phyloP scores from a whole-genome alignment of 306 rosid species.

The Pterocarpus macrocarpus region DNA sequence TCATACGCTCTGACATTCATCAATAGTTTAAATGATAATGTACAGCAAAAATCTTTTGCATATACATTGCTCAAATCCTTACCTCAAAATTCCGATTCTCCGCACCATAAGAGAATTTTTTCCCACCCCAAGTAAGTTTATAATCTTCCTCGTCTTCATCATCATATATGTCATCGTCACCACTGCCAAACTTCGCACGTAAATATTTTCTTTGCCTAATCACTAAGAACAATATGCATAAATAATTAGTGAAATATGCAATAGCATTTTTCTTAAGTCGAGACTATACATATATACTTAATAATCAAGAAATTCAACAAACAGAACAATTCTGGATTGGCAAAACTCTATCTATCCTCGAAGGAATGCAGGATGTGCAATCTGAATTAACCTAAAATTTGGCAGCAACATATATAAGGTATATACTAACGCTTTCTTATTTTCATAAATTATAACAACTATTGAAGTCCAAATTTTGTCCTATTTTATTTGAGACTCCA shows the following conservation, averaged over 20 bases:
- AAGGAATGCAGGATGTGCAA: too few species aligned
- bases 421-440: too few species aligned
- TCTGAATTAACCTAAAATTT: too few species aligned
- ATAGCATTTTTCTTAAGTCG: not conserved
- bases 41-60: not conserved
- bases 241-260: slow-evolving; percentile 34
- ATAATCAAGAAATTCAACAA: slow-evolving; percentile 30
- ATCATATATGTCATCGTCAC: slow-evolving; percentile 65
- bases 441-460: too few species aligned
- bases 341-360: too few species aligned
- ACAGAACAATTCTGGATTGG: not conserved
- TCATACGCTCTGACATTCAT: not conserved
- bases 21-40: not conserved
- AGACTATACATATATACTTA: not conserved
- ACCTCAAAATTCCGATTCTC: slow-evolving; percentile 90
- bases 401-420: too few species aligned
- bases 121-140: slow-evolving; percentile 56
- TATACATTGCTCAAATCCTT: slow-evolving; percentile 38
- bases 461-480: too few species aligned
- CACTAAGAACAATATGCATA: slow-evolving; percentile 55
- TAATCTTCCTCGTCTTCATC: slow-evolving; percentile 61
- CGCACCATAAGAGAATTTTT: slow-evolving; percentile 61
- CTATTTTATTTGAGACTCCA: too few species aligned
- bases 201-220: slow-evolving; percentile 66
- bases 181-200: slow-evolving; percentile 70